Base-by-base conservation (phyloP, 176 grass and related monocot genomes). In the Thalia dealbata region DNA sequence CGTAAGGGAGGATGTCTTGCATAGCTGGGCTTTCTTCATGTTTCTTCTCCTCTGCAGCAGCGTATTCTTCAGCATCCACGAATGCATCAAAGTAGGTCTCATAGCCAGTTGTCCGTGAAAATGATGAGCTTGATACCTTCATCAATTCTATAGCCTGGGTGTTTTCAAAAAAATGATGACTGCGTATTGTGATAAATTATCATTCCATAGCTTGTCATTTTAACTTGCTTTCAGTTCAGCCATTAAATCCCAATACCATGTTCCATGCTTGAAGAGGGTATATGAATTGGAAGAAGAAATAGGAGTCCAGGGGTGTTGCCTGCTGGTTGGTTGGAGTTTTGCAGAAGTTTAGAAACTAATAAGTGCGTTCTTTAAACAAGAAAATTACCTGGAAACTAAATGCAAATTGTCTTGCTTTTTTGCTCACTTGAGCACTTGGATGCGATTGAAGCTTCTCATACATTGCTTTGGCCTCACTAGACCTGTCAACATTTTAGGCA, bases 381-480 rank as follows among this genome's bases (percentile, higher is more conserved):
- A 2, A 48, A 48, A 48, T 48, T 10, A 92, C 92, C 92, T 96
- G 85, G 61, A 96, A 96, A 76, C 84, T 92, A 76, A 84, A 92
- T 45, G 79, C 42, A 35, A 92, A 96, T 70, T 92, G 82, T 55
- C 80, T 96, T 59, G 89, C 89, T 64, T 83, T 92, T 64, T 85
- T 92, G 70, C 83, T 88, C 23, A 96, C 82, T 72, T 88, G 86
- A 22, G 46, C 60, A 65, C 90, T 90, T 28, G 87, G 86, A 78
- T 96, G 89, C 64, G 88, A 86, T 35, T 90, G 83, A 1, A 96
- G 89, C 72, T 88, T 96, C 79, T 91, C 88, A 55, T 90, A 88
- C 93, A 88, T 90, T 70, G 74, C 69, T 84, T 84, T 90, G 64
- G 93, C 89, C 87, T 92, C 89, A 75, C 83, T 88, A 44, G 89